Evolutionary conservation across 495 filamentous ascomycete genomes (phyloP).

Genomic region (Patellaria atrata): DNA sequence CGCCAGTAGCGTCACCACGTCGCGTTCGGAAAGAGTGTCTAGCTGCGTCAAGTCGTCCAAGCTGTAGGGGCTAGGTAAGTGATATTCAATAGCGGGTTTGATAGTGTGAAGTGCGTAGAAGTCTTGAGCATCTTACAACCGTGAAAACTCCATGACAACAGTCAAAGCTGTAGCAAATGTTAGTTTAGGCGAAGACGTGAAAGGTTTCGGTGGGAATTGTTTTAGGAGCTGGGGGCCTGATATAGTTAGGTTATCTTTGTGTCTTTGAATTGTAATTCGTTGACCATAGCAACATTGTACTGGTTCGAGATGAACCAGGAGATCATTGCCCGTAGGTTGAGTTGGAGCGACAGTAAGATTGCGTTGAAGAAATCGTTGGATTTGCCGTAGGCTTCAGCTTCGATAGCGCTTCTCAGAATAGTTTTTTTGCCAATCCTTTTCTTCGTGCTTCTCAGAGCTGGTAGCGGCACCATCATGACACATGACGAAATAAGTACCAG

Average conservation of each 20-base stretch:
- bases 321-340: slow-evolving; percentile 34
- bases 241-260: slow-evolving; percentile 40
- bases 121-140: too few species aligned
- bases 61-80: too few species aligned
- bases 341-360: slow-evolving; percentile 15
- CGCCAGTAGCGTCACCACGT: too few species aligned
- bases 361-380: slow-evolving; percentile 5
- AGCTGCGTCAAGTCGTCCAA: too few species aligned
- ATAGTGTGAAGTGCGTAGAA: too few species aligned
- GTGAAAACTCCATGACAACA: too few species aligned
- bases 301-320: slow-evolving; percentile 31
- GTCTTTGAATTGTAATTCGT: slow-evolving; percentile 42
- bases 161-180: neutral
- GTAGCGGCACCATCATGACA: slow-evolving; percentile 43
- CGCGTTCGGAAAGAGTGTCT: too few species aligned
- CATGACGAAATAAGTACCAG: slow-evolving; percentile 52
- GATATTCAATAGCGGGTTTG: too few species aligned
- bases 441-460: too few species aligned
- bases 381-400: slow-evolving; percentile 4
- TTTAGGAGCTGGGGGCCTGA: too few species aligned
- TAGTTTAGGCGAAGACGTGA: slow-evolving; percentile 4
- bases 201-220: neutral
- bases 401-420: slow-evolving; percentile 1
- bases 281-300: slow-evolving; percentile 46
- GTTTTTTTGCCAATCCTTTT: slow-evolving; percentile 4